These are phyloP conservation scores for Triangularia setosa DNA, from an alignment of 2,329 filamentous ascomycete genomes.

Conservation along the genomic window DNA sequence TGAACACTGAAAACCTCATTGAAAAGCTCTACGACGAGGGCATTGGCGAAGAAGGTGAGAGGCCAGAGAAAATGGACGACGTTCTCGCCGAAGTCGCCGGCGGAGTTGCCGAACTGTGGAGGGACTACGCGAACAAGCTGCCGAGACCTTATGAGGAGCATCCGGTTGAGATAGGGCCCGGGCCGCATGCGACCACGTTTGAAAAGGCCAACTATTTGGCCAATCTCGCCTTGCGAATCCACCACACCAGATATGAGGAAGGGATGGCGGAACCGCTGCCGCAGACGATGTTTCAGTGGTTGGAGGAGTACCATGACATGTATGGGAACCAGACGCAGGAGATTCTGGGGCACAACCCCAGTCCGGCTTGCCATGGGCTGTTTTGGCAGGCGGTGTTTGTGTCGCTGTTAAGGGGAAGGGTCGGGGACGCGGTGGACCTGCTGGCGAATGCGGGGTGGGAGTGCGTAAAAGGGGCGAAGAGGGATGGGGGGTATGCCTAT, in stretches of 20 bases:
- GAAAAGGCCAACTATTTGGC: conserved; percentile 77
- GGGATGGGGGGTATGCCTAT: conserved; percentile 70
- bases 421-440: conserved; percentile 62
- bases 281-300: conserved; percentile 77
- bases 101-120: conserved; percentile 54
- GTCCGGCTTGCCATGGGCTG: conserved; percentile 68
- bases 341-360: conserved; percentile 61
- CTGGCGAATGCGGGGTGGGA: conserved; percentile 75
- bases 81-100: conserved; percentile 52
- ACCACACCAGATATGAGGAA: conserved; percentile 57
- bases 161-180: conserved; percentile 61
- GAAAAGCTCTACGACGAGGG: conserved; percentile 61
- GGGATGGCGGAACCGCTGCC: conserved; percentile 58
- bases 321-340: conserved; percentile 64
- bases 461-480: conserved; percentile 66
- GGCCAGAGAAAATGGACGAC: conserved; percentile 53
- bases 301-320: conserved; percentile 69
- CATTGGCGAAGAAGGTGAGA: conserved; percentile 49
- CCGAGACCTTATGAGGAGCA: conserved; percentile 50
- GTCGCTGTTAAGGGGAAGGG: conserved; percentile 69
- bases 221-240: conserved; percentile 71
- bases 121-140: conserved; percentile 47
- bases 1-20: conserved; percentile 71
- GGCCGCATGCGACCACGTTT: conserved; percentile 57
- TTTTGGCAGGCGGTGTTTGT: conserved; percentile 86